Conservation (phyloP, 2,329 filamentous ascomycete genomes). For the Aspergillus unguis region DNA sequence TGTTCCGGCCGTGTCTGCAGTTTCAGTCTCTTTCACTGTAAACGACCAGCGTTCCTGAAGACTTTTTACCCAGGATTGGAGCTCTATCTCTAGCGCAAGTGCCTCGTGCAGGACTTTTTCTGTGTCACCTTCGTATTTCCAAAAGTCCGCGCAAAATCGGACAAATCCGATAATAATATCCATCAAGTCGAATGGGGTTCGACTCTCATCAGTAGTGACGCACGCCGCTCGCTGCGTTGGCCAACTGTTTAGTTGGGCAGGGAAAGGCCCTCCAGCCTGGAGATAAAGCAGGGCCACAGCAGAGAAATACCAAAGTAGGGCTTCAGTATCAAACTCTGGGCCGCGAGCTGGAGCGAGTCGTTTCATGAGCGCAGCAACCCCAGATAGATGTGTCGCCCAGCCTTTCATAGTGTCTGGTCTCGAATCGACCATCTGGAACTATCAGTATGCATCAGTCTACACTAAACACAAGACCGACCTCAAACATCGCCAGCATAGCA, state of each 20-base stretch:
- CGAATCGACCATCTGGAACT: slow-evolving; percentile 21
- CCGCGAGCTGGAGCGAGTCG: slow-evolving; percentile 1
- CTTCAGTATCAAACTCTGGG: neutral
- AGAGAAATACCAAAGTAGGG: slow-evolving; percentile 12
- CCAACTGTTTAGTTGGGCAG: slow-evolving; percentile 16
- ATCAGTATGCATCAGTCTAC: neutral
- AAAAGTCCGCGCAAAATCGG: slow-evolving; percentile 5
- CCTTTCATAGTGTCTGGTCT: slow-evolving; percentile 12
- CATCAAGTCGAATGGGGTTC: slow-evolving; percentile 15
- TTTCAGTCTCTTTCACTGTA: slow-evolving; percentile 14
- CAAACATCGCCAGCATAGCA: slow-evolving; percentile 21
- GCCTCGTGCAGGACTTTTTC: slow-evolving; percentile 7
- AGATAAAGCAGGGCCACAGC: slow-evolving; percentile 20
- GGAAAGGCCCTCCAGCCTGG: slow-evolving; percentile 9
- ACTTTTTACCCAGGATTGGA: slow-evolving; percentile 18
- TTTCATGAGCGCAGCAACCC: slow-evolving; percentile 19
- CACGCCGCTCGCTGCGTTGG: slow-evolving; percentile 4
- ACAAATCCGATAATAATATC: slow-evolving; percentile 23
- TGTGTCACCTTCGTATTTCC: neutral
- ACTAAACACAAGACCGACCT: slow-evolving; percentile 16
- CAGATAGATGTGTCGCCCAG: slow-evolving; percentile 23
- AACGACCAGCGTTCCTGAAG: slow-evolving; percentile 19
- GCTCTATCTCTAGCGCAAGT: slow-evolving; percentile 16
- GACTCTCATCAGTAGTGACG: neutral
- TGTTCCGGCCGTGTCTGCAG: slow-evolving; percentile 10